Conservation (phyloP, 352 stramenopile species). For the Hyaloperonospora brassicae region DNA sequence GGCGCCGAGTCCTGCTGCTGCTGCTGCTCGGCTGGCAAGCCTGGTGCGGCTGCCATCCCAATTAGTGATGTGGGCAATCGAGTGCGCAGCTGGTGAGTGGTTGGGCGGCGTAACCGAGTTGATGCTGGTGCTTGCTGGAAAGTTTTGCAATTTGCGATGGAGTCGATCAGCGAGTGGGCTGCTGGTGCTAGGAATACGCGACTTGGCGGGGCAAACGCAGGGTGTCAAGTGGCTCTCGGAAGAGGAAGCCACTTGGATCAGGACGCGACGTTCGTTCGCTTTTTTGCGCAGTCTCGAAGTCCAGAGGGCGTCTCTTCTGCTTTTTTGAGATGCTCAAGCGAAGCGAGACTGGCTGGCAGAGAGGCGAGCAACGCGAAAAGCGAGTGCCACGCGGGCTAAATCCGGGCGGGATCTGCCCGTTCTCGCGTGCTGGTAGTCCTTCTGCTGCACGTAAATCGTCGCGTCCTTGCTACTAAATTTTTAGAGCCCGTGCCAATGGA, state of each 20-base stretch:
- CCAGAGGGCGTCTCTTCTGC: conserved; percentile 32
- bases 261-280: conserved; percentile 29
- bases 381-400: conserved; percentile 15
- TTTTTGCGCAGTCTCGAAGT: conserved; percentile 30
- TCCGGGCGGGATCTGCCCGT: conserved; percentile 4
- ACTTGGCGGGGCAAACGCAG: conserved; percentile 9
- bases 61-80: conserved; percentile 4
- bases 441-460: conserved; percentile 23
- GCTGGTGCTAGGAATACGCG: conserved; percentile 17
- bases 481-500: conserved; percentile 10
- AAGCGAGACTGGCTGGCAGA: conserved; percentile 24
- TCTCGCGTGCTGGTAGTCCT: conserved; percentile 5
- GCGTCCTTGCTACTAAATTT: conserved; percentile 24
- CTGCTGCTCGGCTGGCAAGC: conserved; percentile 24
- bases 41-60: conserved; percentile 26
- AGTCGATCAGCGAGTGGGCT: conserved; percentile 8
- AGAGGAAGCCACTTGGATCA: conserved; percentile 35
- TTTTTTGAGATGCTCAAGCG: conserved; percentile 28
- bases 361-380: conserved; percentile 21
- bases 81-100: conserved; percentile 2
- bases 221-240: conserved; percentile 21
- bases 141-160: conserved; percentile 12
- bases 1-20: conserved; percentile 17
- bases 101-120: conserved; percentile 7
- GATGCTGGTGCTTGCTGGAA: conserved; percentile 7